These are phyloP conservation scores for Peltaster fructicola DNA, from an alignment of 2,329 filamentous ascomycete species.

Conservation along the genomic window DNA sequence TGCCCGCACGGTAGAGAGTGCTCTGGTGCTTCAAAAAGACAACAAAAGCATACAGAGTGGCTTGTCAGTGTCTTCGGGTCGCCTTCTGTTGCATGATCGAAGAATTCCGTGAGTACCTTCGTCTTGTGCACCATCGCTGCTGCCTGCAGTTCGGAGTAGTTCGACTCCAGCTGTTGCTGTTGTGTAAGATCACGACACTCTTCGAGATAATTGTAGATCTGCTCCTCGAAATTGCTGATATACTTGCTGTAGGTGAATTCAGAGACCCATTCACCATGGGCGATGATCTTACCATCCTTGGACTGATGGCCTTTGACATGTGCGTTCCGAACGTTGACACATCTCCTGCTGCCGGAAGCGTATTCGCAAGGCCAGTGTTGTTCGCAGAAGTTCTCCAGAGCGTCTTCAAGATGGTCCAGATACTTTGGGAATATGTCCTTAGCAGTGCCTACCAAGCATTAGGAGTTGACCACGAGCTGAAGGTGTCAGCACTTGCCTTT, in stretches of 20 bases:
- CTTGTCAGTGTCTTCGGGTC: slow-evolving; percentile 14
- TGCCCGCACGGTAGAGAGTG: slow-evolving; percentile 27
- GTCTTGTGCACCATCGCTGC: slow-evolving; percentile 7
- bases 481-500: too few relatives aligned
- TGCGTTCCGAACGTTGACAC: slow-evolving; percentile 22
- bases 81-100: slow-evolving; percentile 4
- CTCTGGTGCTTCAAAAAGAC: slow-evolving; percentile 22
- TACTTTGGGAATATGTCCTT: slow-evolving; percentile 16
- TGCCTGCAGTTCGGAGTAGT: slow-evolving; percentile 5
- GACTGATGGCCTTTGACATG: slow-evolving; percentile 20
- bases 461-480: too few relatives aligned
- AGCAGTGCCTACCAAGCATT: slow-evolving; percentile 11
- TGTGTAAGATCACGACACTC: background rate
- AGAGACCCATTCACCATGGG: slow-evolving; percentile 19
- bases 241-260: slow-evolving; percentile 13
- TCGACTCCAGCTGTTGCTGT: background rate
- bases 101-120: slow-evolving; percentile 11
- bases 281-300: slow-evolving; percentile 21
- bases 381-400: slow-evolving; percentile 24
- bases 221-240: slow-evolving; percentile 10
- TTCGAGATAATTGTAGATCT: slow-evolving; percentile 9
- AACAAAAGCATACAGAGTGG: slow-evolving; percentile 27
- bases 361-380: slow-evolving; percentile 26
- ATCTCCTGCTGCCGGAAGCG: slow-evolving; percentile 12
- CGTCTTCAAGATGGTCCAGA: slow-evolving; percentile 17